Conservation (phyloP, 345 rosid genomes). For the Eucalyptus melliodora region DNA sequence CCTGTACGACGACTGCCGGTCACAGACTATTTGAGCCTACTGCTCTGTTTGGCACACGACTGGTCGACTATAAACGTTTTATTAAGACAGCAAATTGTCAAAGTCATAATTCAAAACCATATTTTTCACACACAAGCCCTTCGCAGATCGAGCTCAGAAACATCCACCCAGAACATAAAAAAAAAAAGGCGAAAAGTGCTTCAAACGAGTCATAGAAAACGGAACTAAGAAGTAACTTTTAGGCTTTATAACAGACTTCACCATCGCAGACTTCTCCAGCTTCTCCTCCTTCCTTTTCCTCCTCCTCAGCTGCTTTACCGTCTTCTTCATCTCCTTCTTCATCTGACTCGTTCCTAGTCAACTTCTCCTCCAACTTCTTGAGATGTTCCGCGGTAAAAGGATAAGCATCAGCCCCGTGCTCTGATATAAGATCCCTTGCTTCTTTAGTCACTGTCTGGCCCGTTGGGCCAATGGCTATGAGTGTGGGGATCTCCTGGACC, state of each 20-base stretch:
- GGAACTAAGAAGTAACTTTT: neutral
- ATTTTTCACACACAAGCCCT: neutral
- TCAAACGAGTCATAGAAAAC: neutral
- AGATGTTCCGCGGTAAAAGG: slow-evolving; percentile 20
- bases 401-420: slow-evolving; percentile 24
- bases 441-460: slow-evolving; percentile 16
- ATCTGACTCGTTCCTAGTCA: neutral
- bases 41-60: neutral
- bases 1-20: neutral
- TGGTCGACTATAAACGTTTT: neutral
- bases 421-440: slow-evolving; percentile 3
- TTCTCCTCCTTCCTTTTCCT: neutral
- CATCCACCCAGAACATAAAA: neutral
- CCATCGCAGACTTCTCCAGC: slow-evolving; percentile 8
- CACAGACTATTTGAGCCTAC: neutral
- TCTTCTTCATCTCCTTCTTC: neutral
- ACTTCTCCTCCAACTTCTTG: slow-evolving; percentile 4
- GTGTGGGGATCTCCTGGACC: slow-evolving; percentile 19
- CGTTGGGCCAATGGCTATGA: slow-evolving; percentile 20
- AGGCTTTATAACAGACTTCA: neutral
- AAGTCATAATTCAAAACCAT: neutral
- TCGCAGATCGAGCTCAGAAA: neutral
- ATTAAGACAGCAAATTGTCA: neutral
- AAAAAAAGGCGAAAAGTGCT: neutral
- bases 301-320: neutral